Base-by-base conservation (phyloP, 306 rosid genomes). In the Vigna mungo region DNA sequence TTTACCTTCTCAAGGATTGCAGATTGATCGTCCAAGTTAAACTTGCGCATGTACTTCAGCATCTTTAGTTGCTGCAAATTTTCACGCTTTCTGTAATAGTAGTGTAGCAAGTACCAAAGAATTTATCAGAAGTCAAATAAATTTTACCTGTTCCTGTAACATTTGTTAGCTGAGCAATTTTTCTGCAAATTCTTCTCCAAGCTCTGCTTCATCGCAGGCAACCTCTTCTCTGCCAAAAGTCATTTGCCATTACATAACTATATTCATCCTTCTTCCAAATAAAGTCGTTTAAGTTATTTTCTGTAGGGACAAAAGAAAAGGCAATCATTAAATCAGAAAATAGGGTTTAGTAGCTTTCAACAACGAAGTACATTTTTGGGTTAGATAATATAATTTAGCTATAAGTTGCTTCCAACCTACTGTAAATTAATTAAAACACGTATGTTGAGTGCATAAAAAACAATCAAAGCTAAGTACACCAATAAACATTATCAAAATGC, bases 201-300 rank as follows among this genome's bases (percentile, higher is more conserved):
- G 94, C 76, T 90, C 91, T 27, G 97, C 98, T 84, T 94, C 97
- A 81, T 94, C 96, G 41, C 98, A 92, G 23, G 94, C 94, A 85
- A 85, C 80, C 86, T 91, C 98, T 83, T 94, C 98, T 80, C 97
- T 91, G 79, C 62, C 78, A 81, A 68, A 81, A 61, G 48, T 53
- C 78, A 43, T 49, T 30, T 39, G 25, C 34, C 80, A 71, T n/a
- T 75, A 37, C 18, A 21, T 16, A 43, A 36, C 14, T 34, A 43
- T n/a, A 71, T 58, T 27, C 56, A 20, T 39, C 79, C 66, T 60
- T 67, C 68, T 25, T 44, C 32, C 30, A 30, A 52, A 34, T 34
- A 36, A 36, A 36, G 41, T 6, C 9, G 41, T 6, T 7, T 36
- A 16, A 23, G 54, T 27, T 60, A 59, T 37, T 34, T 37, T 37